Evolutionary conservation across 2,329 filamentous ascomycete genomes (phyloP).

Genomic region (Venturia oleaginea): DNA sequence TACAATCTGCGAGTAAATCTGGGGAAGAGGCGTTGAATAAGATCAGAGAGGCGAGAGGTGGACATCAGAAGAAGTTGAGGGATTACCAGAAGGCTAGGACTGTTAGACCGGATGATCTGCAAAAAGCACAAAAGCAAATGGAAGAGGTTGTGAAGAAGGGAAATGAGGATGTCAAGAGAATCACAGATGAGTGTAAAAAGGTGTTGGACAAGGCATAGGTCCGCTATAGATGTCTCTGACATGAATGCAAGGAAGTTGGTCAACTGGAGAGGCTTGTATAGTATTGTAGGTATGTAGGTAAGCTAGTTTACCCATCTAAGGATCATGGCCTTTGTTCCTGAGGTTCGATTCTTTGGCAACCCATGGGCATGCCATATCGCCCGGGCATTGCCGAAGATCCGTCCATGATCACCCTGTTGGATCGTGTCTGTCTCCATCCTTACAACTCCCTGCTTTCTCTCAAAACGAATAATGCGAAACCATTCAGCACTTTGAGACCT

Average conservation of each 20-base stretch:
- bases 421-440: too few species aligned
- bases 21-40: slow-evolving; percentile 33
- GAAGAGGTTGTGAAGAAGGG: slow-evolving; percentile 43
- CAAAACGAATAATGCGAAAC: too few species aligned
- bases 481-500: too few species aligned
- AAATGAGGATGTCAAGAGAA: slow-evolving; percentile 38
- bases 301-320: background rate
- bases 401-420: too few species aligned
- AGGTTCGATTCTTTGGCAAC: background rate
- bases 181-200: slow-evolving; percentile 39
- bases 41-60: slow-evolving; percentile 35
- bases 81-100: slow-evolving; percentile 33
- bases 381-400: too few species aligned
- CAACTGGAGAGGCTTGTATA: background rate
- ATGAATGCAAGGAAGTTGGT: background rate
- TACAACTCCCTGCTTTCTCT: too few species aligned
- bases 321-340: background rate
- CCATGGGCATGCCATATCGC: background rate
- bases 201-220: slow-evolving; percentile 27
- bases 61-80: slow-evolving; percentile 41
- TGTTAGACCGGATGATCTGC: slow-evolving; percentile 39
- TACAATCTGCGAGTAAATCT: slow-evolving; percentile 32
- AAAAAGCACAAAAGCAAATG: slow-evolving; percentile 40
- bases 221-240: background rate
- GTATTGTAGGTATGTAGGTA: background rate